Percentiles rank a stretch among this genome's conserved stretches.
Conservation (phyloP, 1,284 basidiomycete species). For the Cryptococcus sp. region DNA sequence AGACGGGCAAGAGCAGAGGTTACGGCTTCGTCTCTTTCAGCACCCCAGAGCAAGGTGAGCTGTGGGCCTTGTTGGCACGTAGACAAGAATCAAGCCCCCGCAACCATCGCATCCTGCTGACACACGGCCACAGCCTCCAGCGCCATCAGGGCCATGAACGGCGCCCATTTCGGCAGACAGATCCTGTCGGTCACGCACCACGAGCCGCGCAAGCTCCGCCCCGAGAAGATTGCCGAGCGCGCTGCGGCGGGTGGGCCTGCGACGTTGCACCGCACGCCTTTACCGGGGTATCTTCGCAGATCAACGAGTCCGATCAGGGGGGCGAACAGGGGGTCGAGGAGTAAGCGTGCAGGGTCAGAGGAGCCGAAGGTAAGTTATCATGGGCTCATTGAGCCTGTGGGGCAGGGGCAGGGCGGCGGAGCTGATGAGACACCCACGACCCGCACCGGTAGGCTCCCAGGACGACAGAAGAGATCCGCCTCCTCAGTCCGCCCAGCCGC, state of each 20-base stretch:
- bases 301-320: constrained; percentile 18
- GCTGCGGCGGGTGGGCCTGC: constrained; percentile 1
- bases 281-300: not conserved
- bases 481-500: constrained; percentile 19
- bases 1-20: constrained; percentile 74
- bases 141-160: constrained; percentile 32
- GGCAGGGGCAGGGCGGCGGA: no score
- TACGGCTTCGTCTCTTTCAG: constrained; percentile 95
- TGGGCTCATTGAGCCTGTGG: no score
- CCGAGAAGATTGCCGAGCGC: constrained; percentile 34
- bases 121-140: constrained; percentile 17
- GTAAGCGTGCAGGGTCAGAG: not conserved
- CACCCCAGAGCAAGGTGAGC: constrained; percentile 72
- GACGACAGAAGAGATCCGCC: constrained; percentile 25
- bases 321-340: not conserved
- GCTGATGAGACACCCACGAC: no score
- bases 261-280: no score
- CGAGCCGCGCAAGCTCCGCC: constrained; percentile 33
- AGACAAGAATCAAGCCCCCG: not conserved
- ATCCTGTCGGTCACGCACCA: constrained; percentile 32
- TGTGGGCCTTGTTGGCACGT: not conserved
- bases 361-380: constrained; percentile 1
- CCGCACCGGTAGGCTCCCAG: constrained; percentile 13
- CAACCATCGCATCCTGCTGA: not conserved
- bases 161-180: constrained; percentile 23